Base-by-base conservation (phyloP, 2,329 filamentous ascomycete genomes). In the Sarocladiaceae sp. region DNA sequence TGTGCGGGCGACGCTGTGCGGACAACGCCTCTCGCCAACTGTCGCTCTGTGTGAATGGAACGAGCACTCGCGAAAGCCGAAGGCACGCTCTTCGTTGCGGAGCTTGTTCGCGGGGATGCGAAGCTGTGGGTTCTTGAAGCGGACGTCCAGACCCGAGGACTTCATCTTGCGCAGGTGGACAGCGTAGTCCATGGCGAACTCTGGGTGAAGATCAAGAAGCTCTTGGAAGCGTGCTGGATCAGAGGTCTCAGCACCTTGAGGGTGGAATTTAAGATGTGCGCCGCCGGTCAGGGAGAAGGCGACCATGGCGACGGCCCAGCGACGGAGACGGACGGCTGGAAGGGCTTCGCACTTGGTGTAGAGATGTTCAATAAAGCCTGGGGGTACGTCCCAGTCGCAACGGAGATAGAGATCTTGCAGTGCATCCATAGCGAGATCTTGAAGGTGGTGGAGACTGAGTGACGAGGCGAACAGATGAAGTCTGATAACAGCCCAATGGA, bases 71-170 rank as follows among this genome's bases (percentile, higher is more conserved):
- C 80, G 71, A 62, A 82, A 83, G n/a, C 79, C 80, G 59, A 82
- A 82, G 50, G 76, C 70, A 31, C 79, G 76, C 66, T 82, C 76
- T 42, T 80, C 79, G 64, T 75, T 80, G 55, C 74, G 71, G 20
- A 83, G 68, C 52, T 70, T 69, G 67, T 83, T 83, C 56, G 74
- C 76, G 13, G 77, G 76, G 50, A 83, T 74, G 55, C 80, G 72
- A 20, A 83, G 74, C 65, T 82, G 79, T 13, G 80, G 80, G 66
- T 83, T 83, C 71, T 83, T 83, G 66, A 79, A 71, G 58, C 75
- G 70, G 33, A 77, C 66, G 57, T 82, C 73, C 50, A 80, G 72
- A 22, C 73, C 68, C 54, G 74, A 77, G 54, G 67, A 66, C 37
- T 65, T 64, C 71, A 82, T 79, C 65, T 80, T 80, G 59, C 66